Evolutionary conservation across 2,329 filamentous ascomycete species (phyloP).

Genomic region (Polychaeton citri): DNA sequence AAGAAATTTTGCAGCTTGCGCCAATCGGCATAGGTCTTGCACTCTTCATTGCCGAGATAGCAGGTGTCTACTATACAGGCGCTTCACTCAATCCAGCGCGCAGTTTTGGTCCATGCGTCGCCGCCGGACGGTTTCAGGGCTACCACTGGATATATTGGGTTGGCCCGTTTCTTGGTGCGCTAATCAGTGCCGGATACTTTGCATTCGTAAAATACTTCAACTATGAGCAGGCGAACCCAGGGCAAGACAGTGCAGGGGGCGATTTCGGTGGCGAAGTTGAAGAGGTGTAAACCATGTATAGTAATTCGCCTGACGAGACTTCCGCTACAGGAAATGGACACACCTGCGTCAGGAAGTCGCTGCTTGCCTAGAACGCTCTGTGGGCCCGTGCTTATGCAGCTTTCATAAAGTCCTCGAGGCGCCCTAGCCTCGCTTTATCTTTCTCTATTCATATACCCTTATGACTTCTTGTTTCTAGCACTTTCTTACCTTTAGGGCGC

Average conservation of each 20-base stretch:
- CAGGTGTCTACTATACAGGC: constrained; percentile 21
- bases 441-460: too few species aligned
- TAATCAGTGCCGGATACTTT: constrained; percentile 13
- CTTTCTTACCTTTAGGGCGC: too few species aligned
- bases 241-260: constrained; percentile 11
- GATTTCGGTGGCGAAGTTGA: not conserved
- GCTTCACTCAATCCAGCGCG: constrained; percentile 21
- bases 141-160: constrained; percentile 21
- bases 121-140: constrained; percentile 12
- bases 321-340: too few species aligned
- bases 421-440: too few species aligned
- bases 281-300: too few species aligned
- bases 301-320: too few species aligned
- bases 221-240: constrained; percentile 18
- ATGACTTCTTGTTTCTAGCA: too few species aligned
- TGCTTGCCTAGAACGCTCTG: too few species aligned
- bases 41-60: constrained; percentile 12
- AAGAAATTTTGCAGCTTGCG: not conserved
- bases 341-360: too few species aligned
- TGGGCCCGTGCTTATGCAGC: too few species aligned
- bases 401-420: too few species aligned
- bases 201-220: constrained; percentile 16
- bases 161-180: constrained; percentile 12
- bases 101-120: constrained; percentile 20
- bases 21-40: constrained; percentile 15